These are phyloP conservation scores for Neurospora crassa DNA, from an alignment of 2,329 filamentous ascomycete genomes.

Conservation along the genomic window DNA sequence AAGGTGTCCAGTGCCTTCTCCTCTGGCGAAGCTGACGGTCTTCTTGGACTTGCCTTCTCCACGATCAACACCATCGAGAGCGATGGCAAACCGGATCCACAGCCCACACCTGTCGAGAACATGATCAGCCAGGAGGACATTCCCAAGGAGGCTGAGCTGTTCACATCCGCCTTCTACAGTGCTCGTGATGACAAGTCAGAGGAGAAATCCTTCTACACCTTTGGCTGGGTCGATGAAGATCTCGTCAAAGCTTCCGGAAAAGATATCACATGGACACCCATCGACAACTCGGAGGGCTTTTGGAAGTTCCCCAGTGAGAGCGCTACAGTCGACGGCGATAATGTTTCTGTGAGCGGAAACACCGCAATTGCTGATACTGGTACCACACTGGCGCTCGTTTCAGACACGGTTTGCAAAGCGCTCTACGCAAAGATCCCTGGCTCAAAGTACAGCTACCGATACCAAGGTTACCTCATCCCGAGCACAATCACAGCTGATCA, in stretches of 20 bases:
- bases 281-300: constrained; percentile 58
- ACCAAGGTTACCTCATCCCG: constrained; percentile 59
- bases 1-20: constrained; percentile 48
- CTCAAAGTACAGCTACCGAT: constrained; percentile 40
- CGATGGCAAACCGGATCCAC: constrained; percentile 32
- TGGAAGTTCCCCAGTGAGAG: constrained; percentile 55
- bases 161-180: constrained; percentile 54
- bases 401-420: constrained; percentile 48
- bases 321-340: constrained; percentile 46
- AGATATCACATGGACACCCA: constrained; percentile 47
- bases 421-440: constrained; percentile 57
- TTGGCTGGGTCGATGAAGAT: constrained; percentile 61
- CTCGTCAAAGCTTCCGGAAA: constrained; percentile 40
- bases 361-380: constrained; percentile 64
- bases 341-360: constrained; percentile 42
- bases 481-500: constrained; percentile 36
- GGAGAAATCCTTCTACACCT: constrained; percentile 56
- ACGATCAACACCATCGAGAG: constrained; percentile 51
- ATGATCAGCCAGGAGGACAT: constrained; percentile 46
- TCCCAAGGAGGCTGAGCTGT: constrained; percentile 43
- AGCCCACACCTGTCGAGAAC: constrained; percentile 57
- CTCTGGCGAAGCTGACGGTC: constrained; percentile 48
- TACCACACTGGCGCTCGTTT: constrained; percentile 57
- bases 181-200: constrained; percentile 35
- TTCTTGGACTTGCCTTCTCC: constrained; percentile 57